Base-by-base conservation (phyloP, 1,284 basidiomycete species). In the Fistulinella cinereoalba region DNA sequence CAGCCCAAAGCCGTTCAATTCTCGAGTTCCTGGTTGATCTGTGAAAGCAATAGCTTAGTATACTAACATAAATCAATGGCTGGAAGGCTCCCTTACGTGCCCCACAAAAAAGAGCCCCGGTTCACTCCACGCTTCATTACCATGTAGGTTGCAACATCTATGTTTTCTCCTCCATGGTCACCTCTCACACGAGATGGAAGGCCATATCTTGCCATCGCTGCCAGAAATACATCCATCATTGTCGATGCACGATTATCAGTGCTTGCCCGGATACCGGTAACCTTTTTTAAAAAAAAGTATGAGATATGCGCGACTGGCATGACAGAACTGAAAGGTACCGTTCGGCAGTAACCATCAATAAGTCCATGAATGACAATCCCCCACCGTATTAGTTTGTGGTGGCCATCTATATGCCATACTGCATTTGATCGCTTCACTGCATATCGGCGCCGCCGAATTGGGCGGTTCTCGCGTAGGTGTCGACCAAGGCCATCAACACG, bases 1-100 rank as follows among this genome's bases (percentile, higher is more conserved):
- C 66, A 5, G 59, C 59, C 69, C 70, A 76, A 0, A 76, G 52
- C 0, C 66, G 38, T 47, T 76, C 72, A 47, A 74, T 73, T 4
- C 3, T 8, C 7, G 15, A 21, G 28, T 41, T 41, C 3, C 4
- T 7, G 3, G 28, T 41, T 31, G 41, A 42, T 18, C 41, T 27
- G 29, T 27, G 25, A 12, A 27, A n/a, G n/a, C n/a, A n/a, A n/a
- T n/a, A n/a, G n/a, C n/a, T n/a, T n/a, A n/a, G n/a, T n/a, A n/a
- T n/a, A n/a, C n/a, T n/a, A n/a, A n/a, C n/a, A n/a, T n/a, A n/a
- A n/a, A n/a, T n/a, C n/a, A n/a, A n/a, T n/a, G n/a, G n/a, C n/a
- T n/a, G n/a, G n/a, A n/a, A n/a, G n/a, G n/a, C n/a, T n/a, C n/a
- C n/a, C 31, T 32, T 32, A 66, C 51, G 21, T 45, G 16, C 64